Conservation (phyloP, 2,329 filamentous ascomycete species). For the Pseudopithomyces maydicus region DNA sequence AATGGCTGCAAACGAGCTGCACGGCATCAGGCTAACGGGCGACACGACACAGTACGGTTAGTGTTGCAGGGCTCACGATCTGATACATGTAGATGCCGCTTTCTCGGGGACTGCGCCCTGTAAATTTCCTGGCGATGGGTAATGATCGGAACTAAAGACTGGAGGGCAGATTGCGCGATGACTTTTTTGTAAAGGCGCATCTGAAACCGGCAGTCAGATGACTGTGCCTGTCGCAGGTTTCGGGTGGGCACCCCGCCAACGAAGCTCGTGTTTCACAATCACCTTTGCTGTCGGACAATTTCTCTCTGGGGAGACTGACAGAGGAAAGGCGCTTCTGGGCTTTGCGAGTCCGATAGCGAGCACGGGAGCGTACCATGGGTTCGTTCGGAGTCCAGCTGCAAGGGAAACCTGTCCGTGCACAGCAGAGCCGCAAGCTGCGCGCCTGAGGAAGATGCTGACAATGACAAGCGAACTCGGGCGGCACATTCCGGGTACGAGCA, state of each 20-base stretch:
- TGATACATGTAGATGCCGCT: not conserved
- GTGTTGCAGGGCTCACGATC: constrained; percentile 5
- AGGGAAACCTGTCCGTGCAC: constrained; percentile 1
- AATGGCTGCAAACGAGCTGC: not conserved
- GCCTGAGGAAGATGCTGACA: not conserved
- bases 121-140: not conserved
- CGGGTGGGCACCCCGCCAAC: constrained; percentile 25
- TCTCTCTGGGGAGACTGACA: constrained; percentile 7
- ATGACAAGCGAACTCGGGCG: not conserved
- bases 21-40: constrained; percentile 2
- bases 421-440: constrained; percentile 5
- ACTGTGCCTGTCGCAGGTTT: constrained; percentile 16
- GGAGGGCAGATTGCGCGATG: constrained; percentile 12
- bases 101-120: not conserved
- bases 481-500: not conserved
- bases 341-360: constrained; percentile 5
- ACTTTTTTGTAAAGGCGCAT: constrained; percentile 11
- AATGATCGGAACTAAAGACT: not conserved
- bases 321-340: not conserved
- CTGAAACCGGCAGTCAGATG: constrained; percentile 20
- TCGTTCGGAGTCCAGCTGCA: constrained; percentile 5
- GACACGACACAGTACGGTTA: not conserved
- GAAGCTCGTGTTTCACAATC: constrained; percentile 26
- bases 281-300: constrained; percentile 20
- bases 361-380: not conserved